Evolutionary conservation across 2,329 filamentous ascomycete genomes (phyloP).

Genomic region (Paraconiothyrium sp.): DNA sequence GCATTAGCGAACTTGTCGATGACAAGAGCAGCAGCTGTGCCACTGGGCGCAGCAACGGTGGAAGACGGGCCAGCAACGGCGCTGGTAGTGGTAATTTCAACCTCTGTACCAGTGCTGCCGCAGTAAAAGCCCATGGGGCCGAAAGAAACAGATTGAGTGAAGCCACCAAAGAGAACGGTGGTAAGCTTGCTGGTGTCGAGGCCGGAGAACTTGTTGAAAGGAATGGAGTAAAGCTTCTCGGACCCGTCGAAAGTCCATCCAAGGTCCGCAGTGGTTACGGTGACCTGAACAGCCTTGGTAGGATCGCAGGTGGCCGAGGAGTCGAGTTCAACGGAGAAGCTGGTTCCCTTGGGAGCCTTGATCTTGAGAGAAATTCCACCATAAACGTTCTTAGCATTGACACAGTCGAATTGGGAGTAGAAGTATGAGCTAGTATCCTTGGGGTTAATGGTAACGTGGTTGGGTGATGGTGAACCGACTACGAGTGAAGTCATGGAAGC

Average conservation of each 20-base stretch:
- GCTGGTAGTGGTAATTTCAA: slow-evolving; percentile 56
- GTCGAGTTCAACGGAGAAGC: slow-evolving; percentile 62
- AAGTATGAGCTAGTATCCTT: slow-evolving; percentile 63
- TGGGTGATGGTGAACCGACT: slow-evolving; percentile 55
- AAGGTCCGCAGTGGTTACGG: slow-evolving; percentile 59
- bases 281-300: slow-evolving; percentile 40
- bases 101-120: slow-evolving; percentile 60
- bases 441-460: slow-evolving; percentile 64
- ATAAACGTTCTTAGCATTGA: slow-evolving; percentile 61
- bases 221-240: slow-evolving; percentile 67
- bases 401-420: slow-evolving; percentile 66
- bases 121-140: slow-evolving; percentile 70
- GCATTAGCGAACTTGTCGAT: slow-evolving; percentile 68
- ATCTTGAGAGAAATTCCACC: slow-evolving; percentile 66
- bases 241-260: slow-evolving; percentile 70
- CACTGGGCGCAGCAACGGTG: slow-evolving; percentile 61
- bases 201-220: slow-evolving; percentile 62
- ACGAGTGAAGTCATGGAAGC: slow-evolving; percentile 66
- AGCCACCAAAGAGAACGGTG: slow-evolving; percentile 61
- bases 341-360: slow-evolving; percentile 62
- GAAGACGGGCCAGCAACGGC: slow-evolving; percentile 55
- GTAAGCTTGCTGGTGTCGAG: slow-evolving; percentile 63
- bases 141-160: slow-evolving; percentile 60
- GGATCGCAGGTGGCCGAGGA: slow-evolving; percentile 59
- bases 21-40: slow-evolving; percentile 61